Percentiles rank a stretch among this genome's conserved stretches.
These are phyloP conservation scores for Monosporascus ibericus DNA, from an alignment of 2,329 filamentous ascomycete genomes.

Conservation along the genomic window DNA sequence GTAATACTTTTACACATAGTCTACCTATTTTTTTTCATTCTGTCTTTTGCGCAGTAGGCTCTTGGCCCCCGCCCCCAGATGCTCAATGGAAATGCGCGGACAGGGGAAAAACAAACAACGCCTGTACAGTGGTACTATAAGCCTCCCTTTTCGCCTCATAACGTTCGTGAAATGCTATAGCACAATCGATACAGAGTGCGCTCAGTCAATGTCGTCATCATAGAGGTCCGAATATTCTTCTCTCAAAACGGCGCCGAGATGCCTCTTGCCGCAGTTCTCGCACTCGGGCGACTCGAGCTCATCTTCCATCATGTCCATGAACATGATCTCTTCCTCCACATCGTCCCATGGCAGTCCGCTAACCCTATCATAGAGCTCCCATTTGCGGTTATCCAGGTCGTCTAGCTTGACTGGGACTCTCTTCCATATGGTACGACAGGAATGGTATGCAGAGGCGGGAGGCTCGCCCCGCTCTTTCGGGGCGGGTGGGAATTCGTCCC, in stretches of 20 bases:
- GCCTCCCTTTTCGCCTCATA: background rate
- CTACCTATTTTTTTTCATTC: no score
- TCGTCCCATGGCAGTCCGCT: conserved; percentile 25
- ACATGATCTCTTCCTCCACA: conserved; percentile 21
- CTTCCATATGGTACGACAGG: conserved; percentile 46
- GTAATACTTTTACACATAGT: no score
- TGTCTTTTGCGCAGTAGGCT: no score
- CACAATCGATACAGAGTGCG: background rate
- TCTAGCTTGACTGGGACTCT: conserved; percentile 36
- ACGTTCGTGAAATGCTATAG: background rate
- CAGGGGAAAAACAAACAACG: background rate
- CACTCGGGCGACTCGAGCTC: conserved; percentile 19
- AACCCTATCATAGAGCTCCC: conserved; percentile 40
- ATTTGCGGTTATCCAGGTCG: conserved; percentile 35
- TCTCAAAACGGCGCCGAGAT: conserved; percentile 23
- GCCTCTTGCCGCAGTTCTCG: conserved; percentile 24
- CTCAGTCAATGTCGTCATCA: conserved; percentile 9
- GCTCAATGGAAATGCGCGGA: background rate
- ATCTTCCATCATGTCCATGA: conserved; percentile 21
- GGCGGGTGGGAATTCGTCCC: conserved; percentile 30
- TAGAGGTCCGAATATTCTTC: conserved; percentile 23
- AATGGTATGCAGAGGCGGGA: conserved; percentile 33
- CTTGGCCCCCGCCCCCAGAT: no score
- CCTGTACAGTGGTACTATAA: background rate
- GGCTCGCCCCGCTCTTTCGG: conserved; percentile 35